These are phyloP conservation scores for Lichtheimia ramosa DNA, from an alignment of 371 early-diverging fungal species.

Conservation along the genomic window DNA sequence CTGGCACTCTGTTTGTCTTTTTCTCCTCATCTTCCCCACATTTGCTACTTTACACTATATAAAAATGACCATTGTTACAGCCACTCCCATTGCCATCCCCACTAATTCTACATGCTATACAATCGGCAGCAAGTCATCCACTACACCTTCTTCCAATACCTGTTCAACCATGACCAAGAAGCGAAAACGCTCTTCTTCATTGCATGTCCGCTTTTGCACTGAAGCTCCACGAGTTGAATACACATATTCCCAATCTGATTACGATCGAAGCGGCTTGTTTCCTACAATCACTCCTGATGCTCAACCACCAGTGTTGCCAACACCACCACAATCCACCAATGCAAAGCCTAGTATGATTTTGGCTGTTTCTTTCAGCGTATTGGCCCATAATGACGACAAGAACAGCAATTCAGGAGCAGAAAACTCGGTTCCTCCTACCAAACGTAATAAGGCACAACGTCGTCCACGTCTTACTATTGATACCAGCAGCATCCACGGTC, in stretches of 20 bases:
- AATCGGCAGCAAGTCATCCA: background rate
- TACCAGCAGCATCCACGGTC: constrained; percentile 38
- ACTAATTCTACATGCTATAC: constrained; percentile 5
- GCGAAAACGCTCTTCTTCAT: constrained; percentile 14
- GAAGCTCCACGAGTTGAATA: constrained; percentile 31
- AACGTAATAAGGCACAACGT: constrained; percentile 7
- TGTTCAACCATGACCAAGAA: constrained; percentile 6
- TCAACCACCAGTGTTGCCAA: constrained; percentile 4
- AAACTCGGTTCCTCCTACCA: constrained; percentile 6
- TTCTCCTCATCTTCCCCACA: constrained; percentile 6
- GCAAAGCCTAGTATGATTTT: background rate
- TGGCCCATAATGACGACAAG: constrained; percentile 13
- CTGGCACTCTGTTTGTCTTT: background rate
- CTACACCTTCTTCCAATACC: background rate
- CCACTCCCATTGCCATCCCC: background rate
- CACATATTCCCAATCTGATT: constrained; percentile 46
- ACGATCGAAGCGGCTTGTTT: constrained; percentile 42
- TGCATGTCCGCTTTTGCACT: constrained; percentile 39
- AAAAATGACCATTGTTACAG: background rate
- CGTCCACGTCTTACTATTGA: constrained; percentile 34
- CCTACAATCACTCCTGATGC: constrained; percentile 5
- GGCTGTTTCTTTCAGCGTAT: constrained; percentile 6
- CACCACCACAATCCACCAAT: background rate
- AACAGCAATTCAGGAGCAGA: constrained; percentile 1
- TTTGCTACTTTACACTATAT: background rate